These are phyloP conservation scores for Sphagnum tenellum DNA, from an alignment of 225 moss, liverwort and hornwort species.

Conservation along the genomic window DNA sequence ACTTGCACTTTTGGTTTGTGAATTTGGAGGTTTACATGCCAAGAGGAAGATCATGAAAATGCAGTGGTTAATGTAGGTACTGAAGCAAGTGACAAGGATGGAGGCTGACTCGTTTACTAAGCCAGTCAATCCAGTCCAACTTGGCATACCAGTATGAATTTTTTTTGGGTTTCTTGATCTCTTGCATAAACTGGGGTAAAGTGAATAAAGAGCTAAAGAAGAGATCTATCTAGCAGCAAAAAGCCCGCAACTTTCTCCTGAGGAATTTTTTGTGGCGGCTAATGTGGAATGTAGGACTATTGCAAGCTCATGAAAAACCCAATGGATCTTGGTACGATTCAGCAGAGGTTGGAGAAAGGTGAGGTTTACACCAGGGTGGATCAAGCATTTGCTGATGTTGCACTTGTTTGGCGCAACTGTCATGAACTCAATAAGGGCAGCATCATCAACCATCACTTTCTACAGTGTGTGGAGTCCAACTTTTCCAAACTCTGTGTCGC, in stretches of 20 bases:
- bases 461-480: slow-evolving; percentile 64
- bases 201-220: too few relatives aligned
- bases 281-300: slow-evolving; percentile 45
- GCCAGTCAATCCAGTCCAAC: slow-evolving; percentile 76
- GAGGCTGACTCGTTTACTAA: slow-evolving; percentile 86
- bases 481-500: slow-evolving; percentile 72
- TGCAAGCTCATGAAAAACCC: slow-evolving; percentile 64
- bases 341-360: slow-evolving; percentile 65
- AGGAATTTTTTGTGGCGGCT: too few relatives aligned
- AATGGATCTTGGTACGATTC: slow-evolving; percentile 90
- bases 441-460: slow-evolving; percentile 75
- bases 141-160: slow-evolving; percentile 55
- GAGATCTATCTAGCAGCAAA: too few relatives aligned
- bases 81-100: slow-evolving; percentile 92
- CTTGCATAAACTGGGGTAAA: too few relatives aligned
- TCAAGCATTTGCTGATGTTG: slow-evolving; percentile 66
- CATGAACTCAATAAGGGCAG: slow-evolving; percentile 76
- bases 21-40: too few relatives aligned
- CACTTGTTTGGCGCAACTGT: slow-evolving; percentile 93
- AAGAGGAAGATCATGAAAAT: too few relatives aligned
- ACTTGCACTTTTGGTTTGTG: too few relatives aligned
- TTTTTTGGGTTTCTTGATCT: too few relatives aligned
- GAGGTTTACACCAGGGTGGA: slow-evolving; percentile 53
- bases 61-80: slow-evolving; percentile 31
- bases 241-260: too few relatives aligned